Conservation (phyloP, 164 flowering plant species). For the Liriodendron chinense region DNA sequence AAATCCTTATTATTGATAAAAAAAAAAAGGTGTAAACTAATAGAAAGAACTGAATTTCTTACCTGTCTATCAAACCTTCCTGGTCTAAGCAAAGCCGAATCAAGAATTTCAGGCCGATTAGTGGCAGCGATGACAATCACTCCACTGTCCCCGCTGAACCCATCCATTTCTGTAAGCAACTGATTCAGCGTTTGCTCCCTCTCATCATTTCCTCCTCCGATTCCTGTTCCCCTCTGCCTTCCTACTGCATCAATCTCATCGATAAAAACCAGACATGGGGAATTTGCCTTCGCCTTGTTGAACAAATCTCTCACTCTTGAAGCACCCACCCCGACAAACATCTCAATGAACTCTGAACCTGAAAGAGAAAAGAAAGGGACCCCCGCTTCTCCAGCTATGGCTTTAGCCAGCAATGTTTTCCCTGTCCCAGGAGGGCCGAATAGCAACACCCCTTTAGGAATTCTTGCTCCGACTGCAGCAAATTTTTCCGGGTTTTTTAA, state of each 20-base stretch:
- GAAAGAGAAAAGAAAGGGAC: constrained; percentile 72
- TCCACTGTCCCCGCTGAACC: constrained; percentile 58
- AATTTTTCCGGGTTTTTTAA: constrained; percentile 61
- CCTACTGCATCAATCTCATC: constrained; percentile 84
- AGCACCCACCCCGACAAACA: constrained; percentile 81
- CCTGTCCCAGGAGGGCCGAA: constrained; percentile 81
- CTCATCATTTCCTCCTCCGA: constrained; percentile 76
- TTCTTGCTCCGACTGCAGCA: constrained; percentile 54
- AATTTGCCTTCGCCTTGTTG: constrained; percentile 55
- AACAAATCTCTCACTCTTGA: constrained; percentile 72
- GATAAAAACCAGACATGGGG: constrained; percentile 67
- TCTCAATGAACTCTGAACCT: constrained; percentile 73
- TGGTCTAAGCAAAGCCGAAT: constrained; percentile 63
- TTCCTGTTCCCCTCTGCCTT: constrained; percentile 65
- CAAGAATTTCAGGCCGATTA: constrained; percentile 67
- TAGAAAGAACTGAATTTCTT: background rate
- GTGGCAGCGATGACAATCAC: constrained; percentile 82
- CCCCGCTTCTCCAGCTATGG: constrained; percentile 79
- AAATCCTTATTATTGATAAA: background rate
- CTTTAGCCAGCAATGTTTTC: constrained; percentile 68
- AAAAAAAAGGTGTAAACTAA: background rate
- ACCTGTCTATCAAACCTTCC: constrained; percentile 81
- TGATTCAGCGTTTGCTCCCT: constrained; percentile 72
- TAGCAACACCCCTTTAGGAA: constrained; percentile 67
- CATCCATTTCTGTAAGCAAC: constrained; percentile 76